These are phyloP conservation scores for Apiotrichum gamsii DNA, from an alignment of 1,284 basidiomycete species.

Conservation along the genomic window DNA sequence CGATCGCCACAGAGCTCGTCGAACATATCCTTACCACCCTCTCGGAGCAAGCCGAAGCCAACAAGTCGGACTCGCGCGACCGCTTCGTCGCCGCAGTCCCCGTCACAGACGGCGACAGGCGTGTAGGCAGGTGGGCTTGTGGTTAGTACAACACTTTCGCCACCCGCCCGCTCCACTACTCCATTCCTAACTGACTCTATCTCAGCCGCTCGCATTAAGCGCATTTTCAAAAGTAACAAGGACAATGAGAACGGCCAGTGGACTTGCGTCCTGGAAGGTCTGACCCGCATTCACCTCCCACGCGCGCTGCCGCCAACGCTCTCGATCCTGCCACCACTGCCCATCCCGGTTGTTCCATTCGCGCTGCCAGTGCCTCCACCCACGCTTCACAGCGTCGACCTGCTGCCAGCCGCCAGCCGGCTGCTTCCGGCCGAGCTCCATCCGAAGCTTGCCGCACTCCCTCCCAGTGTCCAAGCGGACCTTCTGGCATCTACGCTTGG, in stretches of 20 bases:
- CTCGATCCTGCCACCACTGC: conserved; percentile 36
- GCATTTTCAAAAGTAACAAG: conserved; percentile 27
- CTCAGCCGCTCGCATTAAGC: conserved; percentile 39
- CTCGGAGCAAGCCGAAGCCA: conserved; percentile 22
- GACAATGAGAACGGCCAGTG: conserved; percentile 17
- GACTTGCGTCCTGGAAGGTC: conserved; percentile 32
- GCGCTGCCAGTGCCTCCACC: conserved; percentile 32
- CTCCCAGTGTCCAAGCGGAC: conserved; percentile 33
- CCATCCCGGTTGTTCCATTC: conserved; percentile 28
- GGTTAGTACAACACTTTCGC: conserved; percentile 19
- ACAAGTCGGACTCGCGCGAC: conserved; percentile 18
- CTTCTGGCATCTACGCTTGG: conserved; percentile 34
- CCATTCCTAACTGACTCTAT: too few relatives aligned
- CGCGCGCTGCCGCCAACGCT: conserved; percentile 38
- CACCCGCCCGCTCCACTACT: neutral
- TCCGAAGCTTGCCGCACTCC: conserved; percentile 25
- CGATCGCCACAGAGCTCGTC: conserved; percentile 27
- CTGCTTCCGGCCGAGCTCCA: conserved; percentile 37
- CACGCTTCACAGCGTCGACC: conserved; percentile 14
- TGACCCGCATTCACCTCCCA: conserved; percentile 38
- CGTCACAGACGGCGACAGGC: conserved; percentile 36
- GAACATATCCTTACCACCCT: conserved; percentile 31
- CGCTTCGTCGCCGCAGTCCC: conserved; percentile 35
- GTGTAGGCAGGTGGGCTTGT: conserved; percentile 40
- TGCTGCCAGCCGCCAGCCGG: conserved; percentile 27